Percentiles rank a stretch among this genome's conserved stretches.
Evolutionary conservation across 257 asterid genomes (phyloP).

Genomic region (Rehmannia glutinosa): DNA sequence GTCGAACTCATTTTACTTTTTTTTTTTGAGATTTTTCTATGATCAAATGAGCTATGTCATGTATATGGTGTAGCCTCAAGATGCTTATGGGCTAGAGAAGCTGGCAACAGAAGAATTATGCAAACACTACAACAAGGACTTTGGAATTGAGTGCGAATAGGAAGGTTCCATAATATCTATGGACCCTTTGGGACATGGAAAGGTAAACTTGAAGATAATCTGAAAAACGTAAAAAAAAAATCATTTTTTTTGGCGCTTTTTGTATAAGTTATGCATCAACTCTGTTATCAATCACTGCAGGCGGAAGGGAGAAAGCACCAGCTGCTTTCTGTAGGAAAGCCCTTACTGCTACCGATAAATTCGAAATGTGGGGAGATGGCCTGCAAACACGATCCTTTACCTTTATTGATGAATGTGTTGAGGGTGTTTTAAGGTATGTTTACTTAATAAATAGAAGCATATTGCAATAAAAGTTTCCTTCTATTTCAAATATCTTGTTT

Average conservation of each 20-base stretch:
- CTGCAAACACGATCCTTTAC: conserved; percentile 47
- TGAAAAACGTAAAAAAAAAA: too few species aligned
- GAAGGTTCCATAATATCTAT: conserved; percentile 90
- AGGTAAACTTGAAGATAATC: conserved; percentile 43
- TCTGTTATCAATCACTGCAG: conserved; percentile 31
- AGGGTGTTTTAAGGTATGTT: conserved; percentile 47
- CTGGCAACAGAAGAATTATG: conserved; percentile 80
- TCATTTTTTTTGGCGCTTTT: too few species aligned
- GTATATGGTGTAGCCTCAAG: conserved; percentile 97
- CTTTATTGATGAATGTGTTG: conserved; percentile 52
- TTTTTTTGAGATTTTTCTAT: background rate
- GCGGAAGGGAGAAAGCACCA: conserved; percentile 91
- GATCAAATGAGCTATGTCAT: too few species aligned
- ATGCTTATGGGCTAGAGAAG: conserved; percentile 87
- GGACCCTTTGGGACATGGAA: conserved; percentile 99
- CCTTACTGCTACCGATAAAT: conserved; percentile 40
- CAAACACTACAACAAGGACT: conserved; percentile 86
- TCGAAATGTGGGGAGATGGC: conserved; percentile 61
- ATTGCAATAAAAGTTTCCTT: too few species aligned
- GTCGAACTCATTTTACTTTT: background rate
- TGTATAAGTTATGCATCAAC: too few species aligned
- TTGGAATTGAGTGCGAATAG: conserved; percentile 87
- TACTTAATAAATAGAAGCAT: too few species aligned
- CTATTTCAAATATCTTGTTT: too few species aligned
- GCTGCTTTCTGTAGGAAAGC: conserved; percentile 83